Percentiles rank a stretch among this genome's conserved stretches.
Conservation (phyloP, 2,329 filamentous ascomycete genomes). For the Plenodomus tracheiphilus region DNA sequence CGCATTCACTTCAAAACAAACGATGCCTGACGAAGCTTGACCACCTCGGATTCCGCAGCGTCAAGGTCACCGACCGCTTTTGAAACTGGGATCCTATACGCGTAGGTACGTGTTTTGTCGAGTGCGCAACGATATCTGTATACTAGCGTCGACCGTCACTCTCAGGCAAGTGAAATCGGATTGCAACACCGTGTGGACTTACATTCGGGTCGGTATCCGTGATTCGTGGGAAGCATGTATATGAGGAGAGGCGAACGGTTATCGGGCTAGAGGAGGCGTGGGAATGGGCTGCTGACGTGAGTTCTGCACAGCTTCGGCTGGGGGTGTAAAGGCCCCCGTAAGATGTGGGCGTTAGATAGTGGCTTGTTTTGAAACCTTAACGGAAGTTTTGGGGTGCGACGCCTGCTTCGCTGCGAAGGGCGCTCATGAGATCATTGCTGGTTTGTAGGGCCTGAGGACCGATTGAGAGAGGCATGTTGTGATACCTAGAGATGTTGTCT, state of each 20-base stretch:
- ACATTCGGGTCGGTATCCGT: conserved; percentile 54
- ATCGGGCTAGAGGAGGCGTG: conserved; percentile 50
- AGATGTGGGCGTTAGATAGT: conserved; percentile 25
- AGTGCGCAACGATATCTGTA: conserved; percentile 61
- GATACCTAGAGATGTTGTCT: too few relatives aligned
- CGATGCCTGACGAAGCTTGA: conserved; percentile 55
- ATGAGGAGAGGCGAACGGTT: conserved; percentile 56
- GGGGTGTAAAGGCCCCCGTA: conserved; percentile 58
- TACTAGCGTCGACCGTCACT: conserved; percentile 49
- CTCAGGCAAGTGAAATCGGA: conserved; percentile 55
- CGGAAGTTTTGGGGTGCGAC: conserved; percentile 27
- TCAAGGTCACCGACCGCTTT: conserved; percentile 42
- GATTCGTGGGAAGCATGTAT: conserved; percentile 55
- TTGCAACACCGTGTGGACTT: conserved; percentile 52
- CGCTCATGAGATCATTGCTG: conserved; percentile 31
- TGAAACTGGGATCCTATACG: conserved; percentile 57
- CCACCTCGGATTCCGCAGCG: conserved; percentile 37
- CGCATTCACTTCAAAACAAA: conserved; percentile 57
- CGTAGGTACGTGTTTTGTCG: conserved; percentile 56
- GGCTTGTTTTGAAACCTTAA: conserved; percentile 26
- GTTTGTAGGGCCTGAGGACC: conserved; percentile 31
- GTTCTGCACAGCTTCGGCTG: conserved; percentile 45
- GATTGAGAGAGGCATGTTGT: conserved; percentile 37
- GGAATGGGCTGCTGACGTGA: conserved; percentile 57
- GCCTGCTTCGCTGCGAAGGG: conserved; percentile 29